phyloP scores from a whole-genome alignment of 371 early-diverging fungal species.

The Globomyces sp. region DNA sequence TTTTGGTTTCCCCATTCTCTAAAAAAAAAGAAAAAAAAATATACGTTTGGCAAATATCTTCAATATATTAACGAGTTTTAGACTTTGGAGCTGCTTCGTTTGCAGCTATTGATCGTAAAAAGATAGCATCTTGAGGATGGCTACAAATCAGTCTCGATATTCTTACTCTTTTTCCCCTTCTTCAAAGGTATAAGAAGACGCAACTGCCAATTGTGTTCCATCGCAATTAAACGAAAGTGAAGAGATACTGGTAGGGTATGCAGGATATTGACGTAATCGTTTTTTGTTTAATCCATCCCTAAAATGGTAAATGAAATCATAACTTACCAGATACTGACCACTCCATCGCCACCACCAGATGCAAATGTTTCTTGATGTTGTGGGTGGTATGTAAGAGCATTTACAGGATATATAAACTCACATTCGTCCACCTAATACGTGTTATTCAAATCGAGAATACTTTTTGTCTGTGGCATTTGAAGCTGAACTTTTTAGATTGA shows the following conservation, averaged over 20 bases:
- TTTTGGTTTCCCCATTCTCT: too few species aligned
- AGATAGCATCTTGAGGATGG: constrained; percentile 79
- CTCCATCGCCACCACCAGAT: constrained; percentile 93
- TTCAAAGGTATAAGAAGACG: constrained; percentile 90
- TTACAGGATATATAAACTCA: constrained; percentile 91
- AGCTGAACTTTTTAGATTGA: constrained; percentile 82
- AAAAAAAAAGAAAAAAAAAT: too few species aligned
- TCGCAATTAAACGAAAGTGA: constrained; percentile 77
- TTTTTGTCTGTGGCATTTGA: constrained; percentile 90
- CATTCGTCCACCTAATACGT: constrained; percentile 52
- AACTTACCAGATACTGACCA: constrained; percentile 88
- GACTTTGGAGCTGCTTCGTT: constrained; percentile 65
- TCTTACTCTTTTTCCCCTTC: constrained; percentile 80
- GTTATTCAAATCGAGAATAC: too few species aligned
- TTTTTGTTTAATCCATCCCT: constrained; percentile 77
- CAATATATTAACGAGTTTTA: constrained; percentile 14
- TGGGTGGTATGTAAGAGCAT: constrained; percentile 90
- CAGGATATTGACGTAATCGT: constrained; percentile 73
- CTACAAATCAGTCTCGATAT: constrained; percentile 30
- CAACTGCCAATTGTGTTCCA: constrained; percentile 81
- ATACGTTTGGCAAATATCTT: neutral
- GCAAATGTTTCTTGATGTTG: constrained; percentile 84
- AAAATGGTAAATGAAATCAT: constrained; percentile 75
- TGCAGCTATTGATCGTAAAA: constrained; percentile 68
- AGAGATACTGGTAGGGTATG: constrained; percentile 82